Conservation (phyloP, 192 early-diverging fungal genomes). For the Thamnidium elegans region DNA sequence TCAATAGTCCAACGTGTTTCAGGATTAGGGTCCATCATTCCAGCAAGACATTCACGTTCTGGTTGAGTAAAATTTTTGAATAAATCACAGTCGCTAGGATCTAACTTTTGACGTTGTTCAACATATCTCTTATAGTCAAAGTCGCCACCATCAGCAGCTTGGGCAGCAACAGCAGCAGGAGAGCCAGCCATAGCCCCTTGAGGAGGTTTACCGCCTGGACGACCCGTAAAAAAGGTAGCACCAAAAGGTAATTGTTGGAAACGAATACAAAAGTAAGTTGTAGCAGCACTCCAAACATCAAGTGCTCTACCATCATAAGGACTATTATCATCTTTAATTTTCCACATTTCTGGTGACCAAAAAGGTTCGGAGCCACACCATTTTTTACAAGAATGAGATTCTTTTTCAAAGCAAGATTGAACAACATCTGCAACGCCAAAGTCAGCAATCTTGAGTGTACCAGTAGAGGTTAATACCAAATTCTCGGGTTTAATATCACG, state of each 20-base stretch:
- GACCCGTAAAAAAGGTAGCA: slow-evolving; percentile 16
- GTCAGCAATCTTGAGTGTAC: slow-evolving; percentile 93
- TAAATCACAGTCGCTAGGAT: slow-evolving; percentile 15
- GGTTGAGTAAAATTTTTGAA: slow-evolving; percentile 11
- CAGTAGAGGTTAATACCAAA: slow-evolving; percentile 73
- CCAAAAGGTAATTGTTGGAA: slow-evolving; percentile 51
- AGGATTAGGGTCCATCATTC: slow-evolving; percentile 41
- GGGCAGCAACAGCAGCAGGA: slow-evolving; percentile 24
- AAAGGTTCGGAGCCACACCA: slow-evolving; percentile 94
- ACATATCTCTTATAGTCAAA: slow-evolving; percentile 15
- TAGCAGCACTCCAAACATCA: slow-evolving; percentile 90
- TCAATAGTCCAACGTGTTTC: slow-evolving; percentile 42
- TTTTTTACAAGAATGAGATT: slow-evolving; percentile 78
- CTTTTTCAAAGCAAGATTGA: slow-evolving; percentile 74
- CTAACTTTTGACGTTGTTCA: slow-evolving; percentile 17
- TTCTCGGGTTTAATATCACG: slow-evolving; percentile 85
- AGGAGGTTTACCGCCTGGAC: background rate
- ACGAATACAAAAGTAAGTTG: slow-evolving; percentile 85
- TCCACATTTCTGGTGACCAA: slow-evolving; percentile 91
- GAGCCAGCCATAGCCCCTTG: slow-evolving; percentile 14
- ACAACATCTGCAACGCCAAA: slow-evolving; percentile 98
- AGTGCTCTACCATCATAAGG: slow-evolving; percentile 90
- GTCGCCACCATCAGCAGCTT: slow-evolving; percentile 25
- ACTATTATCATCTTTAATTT: slow-evolving; percentile 52
- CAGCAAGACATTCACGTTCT: slow-evolving; percentile 31